phyloP scores from a whole-genome alignment of 805 yeast genomes.

The Pichia cabralensis region DNA sequence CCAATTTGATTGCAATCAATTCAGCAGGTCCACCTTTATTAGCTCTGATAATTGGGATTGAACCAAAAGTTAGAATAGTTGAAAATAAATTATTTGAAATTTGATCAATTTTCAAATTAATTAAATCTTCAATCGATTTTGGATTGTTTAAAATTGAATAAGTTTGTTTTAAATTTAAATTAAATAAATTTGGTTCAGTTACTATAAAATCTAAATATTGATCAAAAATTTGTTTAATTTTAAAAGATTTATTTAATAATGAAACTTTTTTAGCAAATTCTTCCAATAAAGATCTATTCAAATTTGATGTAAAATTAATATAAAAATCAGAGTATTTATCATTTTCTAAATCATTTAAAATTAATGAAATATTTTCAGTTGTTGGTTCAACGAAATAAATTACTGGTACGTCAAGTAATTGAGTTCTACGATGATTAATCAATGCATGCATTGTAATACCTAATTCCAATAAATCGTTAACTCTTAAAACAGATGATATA shows the following conservation, averaged over 20 bases:
- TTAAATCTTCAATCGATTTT: conserved; percentile 60
- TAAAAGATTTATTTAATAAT: conserved; percentile 53
- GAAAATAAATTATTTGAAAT: conserved; percentile 79
- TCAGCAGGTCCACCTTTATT: conserved; percentile 95
- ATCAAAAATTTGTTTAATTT: conserved; percentile 83
- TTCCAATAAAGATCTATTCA: conserved; percentile 72
- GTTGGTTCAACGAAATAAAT: conserved; percentile 89
- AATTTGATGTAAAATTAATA: conserved; percentile 76
- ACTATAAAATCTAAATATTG: conserved; percentile 89
- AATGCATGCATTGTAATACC: conserved; percentile 88
- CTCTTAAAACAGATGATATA: conserved; percentile 84
- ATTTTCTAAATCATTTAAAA: conserved; percentile 60
- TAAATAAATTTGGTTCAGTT: conserved; percentile 85
- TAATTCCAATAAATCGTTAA: conserved; percentile 78
- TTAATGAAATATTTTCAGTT: conserved; percentile 55
- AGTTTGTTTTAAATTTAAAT: conserved; percentile 56
- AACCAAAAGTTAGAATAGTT: conserved; percentile 63
- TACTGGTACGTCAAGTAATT: conserved; percentile 90
- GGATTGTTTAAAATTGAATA: conserved; percentile 68
- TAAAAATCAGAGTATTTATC: conserved; percentile 74
- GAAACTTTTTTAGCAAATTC: conserved; percentile 82
- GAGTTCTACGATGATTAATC: conserved; percentile 61
- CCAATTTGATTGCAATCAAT: conserved; percentile 79
- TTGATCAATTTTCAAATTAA: conserved; percentile 54
- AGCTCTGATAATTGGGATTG: conserved; percentile 84